Percentiles rank a stretch among this genome's conserved stretches.
Conservation (phyloP, 768 basidiomycete species). For the Leccinum rimulosum region DNA sequence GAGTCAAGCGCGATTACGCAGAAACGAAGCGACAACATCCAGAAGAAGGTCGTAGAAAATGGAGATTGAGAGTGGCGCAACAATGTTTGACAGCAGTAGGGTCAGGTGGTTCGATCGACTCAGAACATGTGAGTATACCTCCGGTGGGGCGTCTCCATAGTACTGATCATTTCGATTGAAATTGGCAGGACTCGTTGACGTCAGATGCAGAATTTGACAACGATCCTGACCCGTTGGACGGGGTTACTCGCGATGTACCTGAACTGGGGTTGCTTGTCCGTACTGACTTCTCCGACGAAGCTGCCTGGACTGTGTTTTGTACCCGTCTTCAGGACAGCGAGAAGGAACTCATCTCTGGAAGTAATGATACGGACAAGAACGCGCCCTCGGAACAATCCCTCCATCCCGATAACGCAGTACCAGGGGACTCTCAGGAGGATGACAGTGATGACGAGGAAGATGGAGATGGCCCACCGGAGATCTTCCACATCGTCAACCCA, state of each 20-base stretch:
- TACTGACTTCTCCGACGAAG: slow-evolving; percentile 68
- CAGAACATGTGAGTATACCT: slow-evolving; percentile 4
- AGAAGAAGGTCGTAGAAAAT: slow-evolving; percentile 53
- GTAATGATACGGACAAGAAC: slow-evolving; percentile 26
- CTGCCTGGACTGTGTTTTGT: slow-evolving; percentile 60
- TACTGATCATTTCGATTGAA: slow-evolving; percentile 1
- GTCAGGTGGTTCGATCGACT: slow-evolving; percentile 17
- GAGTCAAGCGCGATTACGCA: slow-evolving; percentile 43
- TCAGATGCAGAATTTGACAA: slow-evolving; percentile 24
- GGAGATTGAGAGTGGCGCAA: slow-evolving; percentile 51
- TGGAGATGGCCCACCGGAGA: slow-evolving; percentile 37
- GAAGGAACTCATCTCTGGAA: slow-evolving; percentile 44
- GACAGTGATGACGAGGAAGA: slow-evolving; percentile 28
- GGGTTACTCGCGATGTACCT: slow-evolving; percentile 40
- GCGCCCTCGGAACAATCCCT: slow-evolving; percentile 14
- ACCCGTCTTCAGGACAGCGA: slow-evolving; percentile 52
- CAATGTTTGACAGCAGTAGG: slow-evolving; percentile 42
- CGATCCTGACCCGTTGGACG: slow-evolving; percentile 59
- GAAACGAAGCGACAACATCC: slow-evolving; percentile 44
- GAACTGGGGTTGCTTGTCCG: slow-evolving; percentile 67
- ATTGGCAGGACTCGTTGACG: slow-evolving; percentile 16
- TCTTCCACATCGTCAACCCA: slow-evolving; percentile 55
- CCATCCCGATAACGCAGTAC: slow-evolving; percentile 21
- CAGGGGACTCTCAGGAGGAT: slow-evolving; percentile 7
- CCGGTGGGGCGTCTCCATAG: neutral